Percentiles rank a stretch among this genome's conserved stretches.
These are phyloP conservation scores for Raffaelea deltoideospora DNA, from an alignment of 2,329 filamentous ascomycete species.

Conservation along the genomic window DNA sequence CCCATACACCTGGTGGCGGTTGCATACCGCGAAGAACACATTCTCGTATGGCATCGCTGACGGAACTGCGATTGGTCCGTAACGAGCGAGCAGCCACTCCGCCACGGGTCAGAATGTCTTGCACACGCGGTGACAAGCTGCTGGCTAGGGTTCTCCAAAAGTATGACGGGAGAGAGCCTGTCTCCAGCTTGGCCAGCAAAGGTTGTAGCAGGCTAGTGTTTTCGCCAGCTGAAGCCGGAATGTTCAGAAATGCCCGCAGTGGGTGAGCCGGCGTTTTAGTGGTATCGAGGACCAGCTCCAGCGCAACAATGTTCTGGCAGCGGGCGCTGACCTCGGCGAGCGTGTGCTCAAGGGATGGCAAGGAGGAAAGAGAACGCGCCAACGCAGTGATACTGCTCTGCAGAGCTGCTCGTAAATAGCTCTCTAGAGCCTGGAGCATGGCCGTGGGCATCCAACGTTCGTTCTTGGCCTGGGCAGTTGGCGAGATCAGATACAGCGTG, in stretches of 20 bases:
- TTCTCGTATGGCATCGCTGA: slow-evolving; percentile 65
- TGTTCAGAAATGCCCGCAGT: slow-evolving; percentile 25
- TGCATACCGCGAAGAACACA: slow-evolving; percentile 69
- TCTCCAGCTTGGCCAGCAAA: slow-evolving; percentile 67
- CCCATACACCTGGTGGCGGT: slow-evolving; percentile 42
- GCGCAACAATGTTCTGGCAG: slow-evolving; percentile 82
- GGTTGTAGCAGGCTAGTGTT: slow-evolving; percentile 49
- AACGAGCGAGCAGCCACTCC: slow-evolving; percentile 74
- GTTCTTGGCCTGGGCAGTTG: slow-evolving; percentile 35
- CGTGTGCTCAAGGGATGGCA: slow-evolving; percentile 70
- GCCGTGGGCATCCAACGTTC: slow-evolving; percentile 51
- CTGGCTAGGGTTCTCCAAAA: slow-evolving; percentile 88
- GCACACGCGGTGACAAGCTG: slow-evolving; percentile 58
- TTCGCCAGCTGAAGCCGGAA: slow-evolving; percentile 10
- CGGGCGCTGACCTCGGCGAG: slow-evolving; percentile 67
- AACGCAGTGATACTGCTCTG: slow-evolving; percentile 65
- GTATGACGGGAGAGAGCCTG: slow-evolving; percentile 70
- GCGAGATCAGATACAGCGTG: slow-evolving; percentile 70
- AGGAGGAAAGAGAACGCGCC: slow-evolving; percentile 58
- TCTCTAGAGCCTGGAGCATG: slow-evolving; percentile 62
- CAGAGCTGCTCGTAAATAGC: slow-evolving; percentile 67
- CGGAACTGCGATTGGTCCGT: slow-evolving; percentile 55
- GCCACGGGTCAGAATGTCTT: slow-evolving; percentile 70
- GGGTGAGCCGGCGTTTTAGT: slow-evolving; percentile 57
- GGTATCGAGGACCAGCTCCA: slow-evolving; percentile 61